A percentile compares a stretch with the other conserved stretches of the same genome.
phyloP scores from a whole-genome alignment of 345 rosid species.

The Lenwebbia sp. region DNA sequence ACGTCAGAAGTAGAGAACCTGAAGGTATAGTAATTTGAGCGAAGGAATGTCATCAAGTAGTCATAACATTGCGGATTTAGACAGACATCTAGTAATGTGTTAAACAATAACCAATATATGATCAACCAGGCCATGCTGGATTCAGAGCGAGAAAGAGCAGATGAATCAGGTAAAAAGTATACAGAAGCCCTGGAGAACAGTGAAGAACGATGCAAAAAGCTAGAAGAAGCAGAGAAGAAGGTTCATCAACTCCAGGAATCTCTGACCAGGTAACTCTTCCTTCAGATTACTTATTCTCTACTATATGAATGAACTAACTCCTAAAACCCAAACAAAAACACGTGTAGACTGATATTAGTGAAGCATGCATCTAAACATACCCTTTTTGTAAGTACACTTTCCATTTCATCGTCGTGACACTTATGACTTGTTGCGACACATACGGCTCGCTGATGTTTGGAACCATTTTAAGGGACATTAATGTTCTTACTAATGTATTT shows the following conservation, averaged over 20 bases:
- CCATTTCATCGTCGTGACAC: background rate
- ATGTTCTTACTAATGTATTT: background rate
- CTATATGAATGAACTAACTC: background rate
- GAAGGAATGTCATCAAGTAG: background rate
- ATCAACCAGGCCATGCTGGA: constrained; percentile 39
- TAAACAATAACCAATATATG: background rate
- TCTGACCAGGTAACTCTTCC: constrained; percentile 35
- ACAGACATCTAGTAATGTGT: background rate
- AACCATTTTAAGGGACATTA: background rate
- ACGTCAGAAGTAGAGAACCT: constrained; percentile 32
- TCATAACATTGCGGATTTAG: background rate
- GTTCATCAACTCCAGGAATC: constrained; percentile 71
- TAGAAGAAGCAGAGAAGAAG: constrained; percentile 75
- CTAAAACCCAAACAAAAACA: background rate
- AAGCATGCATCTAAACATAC: background rate
- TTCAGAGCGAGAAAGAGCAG: constrained; percentile 55
- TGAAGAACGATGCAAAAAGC: constrained; percentile 42
- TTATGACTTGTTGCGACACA: background rate
- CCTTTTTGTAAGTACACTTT: background rate
- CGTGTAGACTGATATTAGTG: background rate
- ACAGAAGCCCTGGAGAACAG: constrained; percentile 37
- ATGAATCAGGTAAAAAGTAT: constrained; percentile 43
- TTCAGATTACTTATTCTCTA: background rate
- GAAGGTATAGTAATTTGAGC: constrained; percentile 12
- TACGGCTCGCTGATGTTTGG: background rate